Evolutionary conservation across 1,284 basidiomycete species (phyloP).

Genomic region (Boletellus sp.): DNA sequence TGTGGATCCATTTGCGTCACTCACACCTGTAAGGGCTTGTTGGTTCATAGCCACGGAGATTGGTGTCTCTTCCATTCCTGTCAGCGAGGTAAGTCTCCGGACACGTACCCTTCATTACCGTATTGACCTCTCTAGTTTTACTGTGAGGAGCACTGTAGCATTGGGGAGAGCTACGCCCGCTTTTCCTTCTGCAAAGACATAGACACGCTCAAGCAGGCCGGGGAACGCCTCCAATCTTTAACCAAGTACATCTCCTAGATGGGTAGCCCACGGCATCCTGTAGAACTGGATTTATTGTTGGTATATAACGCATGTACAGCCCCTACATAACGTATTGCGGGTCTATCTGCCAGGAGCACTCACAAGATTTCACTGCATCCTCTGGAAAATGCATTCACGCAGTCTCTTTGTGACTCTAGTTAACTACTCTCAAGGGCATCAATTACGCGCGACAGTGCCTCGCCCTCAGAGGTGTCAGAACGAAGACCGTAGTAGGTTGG

Average conservation of each 20-base stretch:
- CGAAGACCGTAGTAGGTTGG: conserved; percentile 81
- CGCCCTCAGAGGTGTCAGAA: conserved; percentile 39
- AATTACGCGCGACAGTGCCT: conserved; percentile 68
- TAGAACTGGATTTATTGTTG: not conserved
- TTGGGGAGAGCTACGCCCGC: conserved; percentile 83
- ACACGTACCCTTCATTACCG: not conserved
- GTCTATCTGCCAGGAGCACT: too few relatives aligned
- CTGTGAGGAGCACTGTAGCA: conserved; percentile 76
- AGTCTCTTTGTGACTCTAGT: not conserved
- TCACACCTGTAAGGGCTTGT: conserved; percentile 53
- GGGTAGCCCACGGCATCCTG: not conserved
- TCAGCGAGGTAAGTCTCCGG: conserved; percentile 72
- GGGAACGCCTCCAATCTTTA: conserved; percentile 71
- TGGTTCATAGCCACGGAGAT: conserved; percentile 91
- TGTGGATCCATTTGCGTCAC: not conserved
- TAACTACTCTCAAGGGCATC: conserved; percentile 47
- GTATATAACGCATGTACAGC: not conserved
- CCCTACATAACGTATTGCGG: too few relatives aligned
- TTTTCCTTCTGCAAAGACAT: conserved; percentile 94
- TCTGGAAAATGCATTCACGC: too few relatives aligned
- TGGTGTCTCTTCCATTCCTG: conserved; percentile 88
- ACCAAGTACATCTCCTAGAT: conserved; percentile 57
- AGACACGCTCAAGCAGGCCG: conserved; percentile 76
- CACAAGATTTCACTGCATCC: too few relatives aligned
- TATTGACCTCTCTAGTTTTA: conserved; percentile 65